phyloP scores from a whole-genome alignment of 108 stramenopile genomes.

The Parmales sp. region DNA sequence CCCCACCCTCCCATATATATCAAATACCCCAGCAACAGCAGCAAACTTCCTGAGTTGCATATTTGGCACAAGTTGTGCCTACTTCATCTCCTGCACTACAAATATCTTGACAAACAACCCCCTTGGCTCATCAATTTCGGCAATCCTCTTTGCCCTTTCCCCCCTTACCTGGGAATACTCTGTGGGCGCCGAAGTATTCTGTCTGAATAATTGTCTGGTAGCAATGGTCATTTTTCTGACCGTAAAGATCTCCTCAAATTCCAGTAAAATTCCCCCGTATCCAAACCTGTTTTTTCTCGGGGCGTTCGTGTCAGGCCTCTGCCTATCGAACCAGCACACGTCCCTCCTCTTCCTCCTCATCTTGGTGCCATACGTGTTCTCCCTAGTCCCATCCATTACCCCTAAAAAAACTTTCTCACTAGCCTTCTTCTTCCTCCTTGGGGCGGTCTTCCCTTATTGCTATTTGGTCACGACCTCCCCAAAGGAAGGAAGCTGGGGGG shows the following conservation, averaged over 20 bases:
- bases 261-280: no score
- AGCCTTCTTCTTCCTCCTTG: slow-evolving; percentile 20
- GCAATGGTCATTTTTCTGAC: slow-evolving; percentile 15
- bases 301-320: slow-evolving; percentile 37
- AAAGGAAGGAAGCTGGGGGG: slow-evolving; percentile 41
- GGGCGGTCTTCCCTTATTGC: slow-evolving; percentile 35
- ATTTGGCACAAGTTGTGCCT: not conserved
- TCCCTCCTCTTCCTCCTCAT: slow-evolving; percentile 25
- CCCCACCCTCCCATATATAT: no score
- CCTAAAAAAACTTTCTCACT: no score
- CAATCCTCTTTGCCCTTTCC: slow-evolving; percentile 24
- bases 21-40: not conserved
- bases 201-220: slow-evolving; percentile 36
- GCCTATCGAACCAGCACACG: slow-evolving; percentile 52
- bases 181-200: slow-evolving; percentile 51
- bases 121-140: no score
- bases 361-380: slow-evolving; percentile 17
- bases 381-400: no score
- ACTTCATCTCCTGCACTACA: not conserved
- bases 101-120: no score
- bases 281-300: no score
- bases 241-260: not conserved
- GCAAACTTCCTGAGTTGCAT: not conserved
- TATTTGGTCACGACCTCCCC: slow-evolving; percentile 11
- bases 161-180: slow-evolving; percentile 47